Evolutionary conservation across 352 stramenopile genomes (phyloP), one percentile per base, ranked within the genome.

Genomic region (Labyrinthula sp.): DNA sequence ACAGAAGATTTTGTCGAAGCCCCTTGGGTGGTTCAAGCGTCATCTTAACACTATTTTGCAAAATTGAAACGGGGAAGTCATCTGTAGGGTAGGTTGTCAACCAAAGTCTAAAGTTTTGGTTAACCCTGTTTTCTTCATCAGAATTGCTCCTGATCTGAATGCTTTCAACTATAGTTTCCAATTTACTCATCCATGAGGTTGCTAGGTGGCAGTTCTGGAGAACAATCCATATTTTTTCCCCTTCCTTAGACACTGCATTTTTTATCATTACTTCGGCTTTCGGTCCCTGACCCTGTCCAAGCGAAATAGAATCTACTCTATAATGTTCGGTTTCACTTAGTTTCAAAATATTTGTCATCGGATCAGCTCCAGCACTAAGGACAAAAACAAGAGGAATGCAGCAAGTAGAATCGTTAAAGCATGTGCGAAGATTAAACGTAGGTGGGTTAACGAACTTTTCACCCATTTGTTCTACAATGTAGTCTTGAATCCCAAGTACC

Each of bases 21-120:
- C 81, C 81, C 47, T 86, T 78, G 0, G 81, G 81, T 3, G 81
- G 77, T 48, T 93, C 80, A 30, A 87, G 83, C 3, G 81, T 92
- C 79, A 93, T 92, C 57, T 93, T 92, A n/a, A 93, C 75, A 21
- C 79, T 79, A 59, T 91, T 93, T 60, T 93, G 81, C 17, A 93
- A 66, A 27, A 93, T 73, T 0, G 78, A 75, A 0, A 83, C 73
- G 0, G 81, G 81, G 49, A 93, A 93, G 8, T 90, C 75, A 36
- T 82, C 67, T 10, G 73, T 85, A 17, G 81, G 81, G 47, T 91
- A 92, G 23, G 78, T 91, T 9, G 81, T 93, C 50, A 74, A 89
- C 81, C 81, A 93, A 17, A 93, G 54, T 12, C 81, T 68, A 56
- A 92, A 93, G 30, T 83, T 67, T 5, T 56, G 38, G 48, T 92